Evolutionary conservation across 495 filamentous ascomycete genomes (phyloP).

Genomic region (Penicillium psychrofluorescens): DNA sequence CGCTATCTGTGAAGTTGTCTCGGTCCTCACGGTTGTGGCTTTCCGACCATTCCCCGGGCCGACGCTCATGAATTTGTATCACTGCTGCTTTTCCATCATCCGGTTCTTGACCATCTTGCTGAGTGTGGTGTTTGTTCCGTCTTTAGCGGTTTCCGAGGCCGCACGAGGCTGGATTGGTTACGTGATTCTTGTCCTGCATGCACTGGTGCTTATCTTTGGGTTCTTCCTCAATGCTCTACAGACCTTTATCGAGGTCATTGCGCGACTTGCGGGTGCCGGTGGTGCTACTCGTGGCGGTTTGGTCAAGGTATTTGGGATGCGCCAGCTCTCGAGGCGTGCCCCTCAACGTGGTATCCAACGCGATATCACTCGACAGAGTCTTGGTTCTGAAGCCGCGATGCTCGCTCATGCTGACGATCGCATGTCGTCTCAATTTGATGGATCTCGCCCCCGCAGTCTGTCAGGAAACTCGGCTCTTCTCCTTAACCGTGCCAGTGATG

Average conservation of each 20-base stretch:
- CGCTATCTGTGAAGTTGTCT: constrained; percentile 88
- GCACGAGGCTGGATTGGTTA: constrained; percentile 94
- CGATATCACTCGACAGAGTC: constrained; percentile 59
- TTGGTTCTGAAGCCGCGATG: constrained; percentile 76
- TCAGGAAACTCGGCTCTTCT: constrained; percentile 78
- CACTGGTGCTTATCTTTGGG: constrained; percentile 78
- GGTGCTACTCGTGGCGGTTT: constrained; percentile 81
- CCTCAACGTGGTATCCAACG: constrained; percentile 53
- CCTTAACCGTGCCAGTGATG: constrained; percentile 49
- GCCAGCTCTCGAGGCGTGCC: constrained; percentile 75
- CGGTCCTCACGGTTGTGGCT: constrained; percentile 78
- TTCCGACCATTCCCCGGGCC: constrained; percentile 84
- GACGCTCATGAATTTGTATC: constrained; percentile 97
- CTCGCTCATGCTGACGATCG: constrained; percentile 55
- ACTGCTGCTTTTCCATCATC: constrained; percentile 72
- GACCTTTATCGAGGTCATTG: constrained; percentile 79
- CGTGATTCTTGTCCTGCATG: constrained; percentile 80
- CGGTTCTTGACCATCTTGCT: constrained; percentile 74
- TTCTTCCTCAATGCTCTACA: constrained; percentile 91
- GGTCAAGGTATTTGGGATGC: constrained; percentile 85
- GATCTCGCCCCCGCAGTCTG: constrained; percentile 66
- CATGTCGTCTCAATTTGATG: constrained; percentile 59
- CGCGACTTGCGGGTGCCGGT: constrained; percentile 72
- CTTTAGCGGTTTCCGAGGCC: constrained; percentile 65
- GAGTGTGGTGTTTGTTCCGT: constrained; percentile 81